Conservation (phyloP, 2,329 filamentous ascomycete genomes). For the Phoma sp. region DNA sequence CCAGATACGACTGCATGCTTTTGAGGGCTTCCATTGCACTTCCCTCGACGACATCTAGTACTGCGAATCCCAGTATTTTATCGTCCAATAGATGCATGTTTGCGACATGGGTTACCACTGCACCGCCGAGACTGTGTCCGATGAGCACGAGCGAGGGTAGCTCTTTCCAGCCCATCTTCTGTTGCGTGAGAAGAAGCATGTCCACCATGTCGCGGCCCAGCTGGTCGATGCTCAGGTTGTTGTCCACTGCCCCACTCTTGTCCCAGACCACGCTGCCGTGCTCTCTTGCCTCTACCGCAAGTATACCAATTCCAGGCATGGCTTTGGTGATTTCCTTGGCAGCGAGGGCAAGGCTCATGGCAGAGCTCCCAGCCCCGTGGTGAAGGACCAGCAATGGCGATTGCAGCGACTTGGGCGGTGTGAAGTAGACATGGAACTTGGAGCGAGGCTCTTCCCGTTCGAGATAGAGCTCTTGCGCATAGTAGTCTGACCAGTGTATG, state of each 20-base stretch:
- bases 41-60: slow-evolving; percentile 93
- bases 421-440: slow-evolving; percentile 85
- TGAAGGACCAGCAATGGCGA: slow-evolving; percentile 91
- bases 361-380: slow-evolving; percentile 93
- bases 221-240: slow-evolving; percentile 75
- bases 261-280: slow-evolving; percentile 73
- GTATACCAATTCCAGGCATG: slow-evolving; percentile 79
- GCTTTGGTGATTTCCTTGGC: slow-evolving; percentile 77
- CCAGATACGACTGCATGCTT: slow-evolving; percentile 92
- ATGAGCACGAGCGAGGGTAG: slow-evolving; percentile 81
- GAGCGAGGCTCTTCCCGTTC: slow-evolving; percentile 56
- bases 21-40: slow-evolving; percentile 93
- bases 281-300: slow-evolving; percentile 84
- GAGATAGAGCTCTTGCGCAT: slow-evolving; percentile 84
- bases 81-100: slow-evolving; percentile 68
- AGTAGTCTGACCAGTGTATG: slow-evolving; percentile 87
- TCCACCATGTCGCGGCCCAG: slow-evolving; percentile 75
- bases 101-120: slow-evolving; percentile 85
- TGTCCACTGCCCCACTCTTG: slow-evolving; percentile 45
- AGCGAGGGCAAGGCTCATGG: slow-evolving; percentile 86
- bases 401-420: slow-evolving; percentile 69
- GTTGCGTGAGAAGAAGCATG: slow-evolving; percentile 71
- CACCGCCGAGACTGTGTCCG: slow-evolving; percentile 91
- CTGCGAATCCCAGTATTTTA: slow-evolving; percentile 81
- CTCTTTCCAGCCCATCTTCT: slow-evolving; percentile 72